A percentile compares a stretch with the other conserved stretches of the same genome.
Conservation (phyloP, 2,329 filamentous ascomycete genomes). For the Chaetomium sp. region DNA sequence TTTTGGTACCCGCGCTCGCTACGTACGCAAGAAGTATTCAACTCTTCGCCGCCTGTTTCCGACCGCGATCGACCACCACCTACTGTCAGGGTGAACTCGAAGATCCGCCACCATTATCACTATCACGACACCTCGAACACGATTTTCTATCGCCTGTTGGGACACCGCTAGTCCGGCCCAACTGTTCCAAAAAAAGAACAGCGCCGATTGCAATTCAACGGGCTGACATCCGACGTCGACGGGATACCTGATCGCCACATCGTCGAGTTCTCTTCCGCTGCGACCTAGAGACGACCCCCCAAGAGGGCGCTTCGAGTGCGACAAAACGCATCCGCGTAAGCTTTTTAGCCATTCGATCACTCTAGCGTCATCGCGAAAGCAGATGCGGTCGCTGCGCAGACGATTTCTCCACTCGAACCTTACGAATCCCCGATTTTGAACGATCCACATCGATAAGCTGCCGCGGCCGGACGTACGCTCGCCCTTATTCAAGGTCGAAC, state of each 20-base stretch:
- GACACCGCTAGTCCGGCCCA: background rate
- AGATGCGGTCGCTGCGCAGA: constrained; percentile 3
- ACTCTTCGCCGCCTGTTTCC: too few species aligned
- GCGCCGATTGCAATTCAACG: background rate
- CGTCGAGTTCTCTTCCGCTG: background rate
- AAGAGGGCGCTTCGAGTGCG: too few species aligned
- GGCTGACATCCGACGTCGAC: background rate
- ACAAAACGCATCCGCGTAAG: too few species aligned
- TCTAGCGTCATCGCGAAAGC: background rate
- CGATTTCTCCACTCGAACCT: background rate
- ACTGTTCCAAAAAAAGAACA: background rate
- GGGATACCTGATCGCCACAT: background rate
- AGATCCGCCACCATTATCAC: background rate
- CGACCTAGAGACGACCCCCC: background rate
- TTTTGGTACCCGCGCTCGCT: background rate
- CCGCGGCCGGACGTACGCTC: background rate
- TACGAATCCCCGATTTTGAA: background rate
- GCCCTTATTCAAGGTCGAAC: background rate
- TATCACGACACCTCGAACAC: background rate
- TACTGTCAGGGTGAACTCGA: too few species aligned
- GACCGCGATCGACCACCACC: too few species aligned
- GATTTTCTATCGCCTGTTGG: background rate
- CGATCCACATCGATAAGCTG: background rate
- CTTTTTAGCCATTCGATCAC: background rate
- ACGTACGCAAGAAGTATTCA: too few species aligned